Evolutionary conservation across 495 filamentous ascomycete species (phyloP).

Genomic region (Aspergillus asperescens): DNA sequence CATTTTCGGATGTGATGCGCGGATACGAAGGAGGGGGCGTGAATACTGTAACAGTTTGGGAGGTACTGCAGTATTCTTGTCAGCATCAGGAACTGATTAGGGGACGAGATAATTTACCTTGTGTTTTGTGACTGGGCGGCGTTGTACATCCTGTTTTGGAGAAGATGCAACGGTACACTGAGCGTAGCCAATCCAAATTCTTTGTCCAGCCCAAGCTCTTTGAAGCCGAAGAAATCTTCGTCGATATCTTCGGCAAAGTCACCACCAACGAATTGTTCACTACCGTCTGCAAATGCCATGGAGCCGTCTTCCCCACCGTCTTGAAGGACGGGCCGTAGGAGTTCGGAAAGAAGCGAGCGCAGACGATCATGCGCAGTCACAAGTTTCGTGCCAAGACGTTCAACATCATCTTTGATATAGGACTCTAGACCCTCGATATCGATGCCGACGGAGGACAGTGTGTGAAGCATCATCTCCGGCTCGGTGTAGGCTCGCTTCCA

Average conservation of each 20-base stretch:
- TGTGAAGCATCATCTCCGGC: conserved; percentile 85
- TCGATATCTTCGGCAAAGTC: conserved; percentile 97
- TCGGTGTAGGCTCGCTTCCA: conserved; percentile 65
- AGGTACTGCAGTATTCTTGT: conserved; percentile 24
- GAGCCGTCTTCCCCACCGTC: conserved; percentile 80
- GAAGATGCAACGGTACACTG: conserved; percentile 87
- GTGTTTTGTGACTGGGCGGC: conserved; percentile 72
- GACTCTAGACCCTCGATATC: conserved; percentile 76
- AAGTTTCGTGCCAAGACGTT: conserved; percentile 80
- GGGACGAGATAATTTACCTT: conserved; percentile 38
- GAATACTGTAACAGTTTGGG: conserved; percentile 46
- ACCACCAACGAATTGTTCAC: conserved; percentile 92
- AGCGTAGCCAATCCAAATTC: conserved; percentile 82
- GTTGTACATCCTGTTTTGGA: conserved; percentile 83
- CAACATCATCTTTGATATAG: conserved; percentile 92
- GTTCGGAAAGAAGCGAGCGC: conserved; percentile 80
- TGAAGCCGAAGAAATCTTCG: conserved; percentile 99
- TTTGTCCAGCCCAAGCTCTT: conserved; percentile 83
- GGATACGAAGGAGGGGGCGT: conserved; percentile 64
- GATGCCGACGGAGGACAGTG: conserved; percentile 72
- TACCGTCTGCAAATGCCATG: conserved; percentile 88
- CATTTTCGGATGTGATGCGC: conserved; percentile 72
- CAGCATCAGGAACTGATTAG: conserved; percentile 6
- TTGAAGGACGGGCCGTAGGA: conserved; percentile 81
- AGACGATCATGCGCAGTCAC: conserved; percentile 85